phyloP scores from a whole-genome alignment of 306 rosid genomes.

The Macrotyloma uniflorum region DNA sequence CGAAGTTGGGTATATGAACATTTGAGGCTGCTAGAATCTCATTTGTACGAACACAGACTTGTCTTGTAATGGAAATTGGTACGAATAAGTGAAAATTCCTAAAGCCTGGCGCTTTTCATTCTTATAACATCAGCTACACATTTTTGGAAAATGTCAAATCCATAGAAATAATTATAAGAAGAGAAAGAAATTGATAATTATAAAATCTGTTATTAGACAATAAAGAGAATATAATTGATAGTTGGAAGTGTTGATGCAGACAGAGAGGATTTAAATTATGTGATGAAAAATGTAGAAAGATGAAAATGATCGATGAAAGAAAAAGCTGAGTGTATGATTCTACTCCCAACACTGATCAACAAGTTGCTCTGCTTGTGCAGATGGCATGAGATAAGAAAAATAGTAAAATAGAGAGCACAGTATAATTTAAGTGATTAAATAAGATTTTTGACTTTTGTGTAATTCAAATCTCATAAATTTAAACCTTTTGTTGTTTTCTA shows the following conservation, averaged over 20 bases:
- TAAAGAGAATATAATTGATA: background rate
- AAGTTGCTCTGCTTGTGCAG: too few relatives aligned
- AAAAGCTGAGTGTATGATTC: background rate
- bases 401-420: too few relatives aligned
- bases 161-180: too few relatives aligned
- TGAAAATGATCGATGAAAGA: background rate
- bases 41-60: background rate
- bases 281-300: background rate
- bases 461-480: too few relatives aligned
- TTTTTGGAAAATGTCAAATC: too few relatives aligned
- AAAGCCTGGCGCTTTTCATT: background rate
- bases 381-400: too few relatives aligned
- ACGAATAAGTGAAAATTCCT: background rate
- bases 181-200: background rate
- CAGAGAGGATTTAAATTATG: background rate
- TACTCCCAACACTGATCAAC: too few relatives aligned
- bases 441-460: too few relatives aligned
- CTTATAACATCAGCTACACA: background rate
- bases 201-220: background rate
- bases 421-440: too few relatives aligned
- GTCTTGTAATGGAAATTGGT: background rate
- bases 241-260: background rate
- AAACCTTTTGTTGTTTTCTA: too few relatives aligned
- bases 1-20: background rate
- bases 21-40: background rate